Evolutionary conservation across 768 basidiomycete species (phyloP), one percentile per base, ranked within the genome.

Genomic region (Trametes coccinea): DNA sequence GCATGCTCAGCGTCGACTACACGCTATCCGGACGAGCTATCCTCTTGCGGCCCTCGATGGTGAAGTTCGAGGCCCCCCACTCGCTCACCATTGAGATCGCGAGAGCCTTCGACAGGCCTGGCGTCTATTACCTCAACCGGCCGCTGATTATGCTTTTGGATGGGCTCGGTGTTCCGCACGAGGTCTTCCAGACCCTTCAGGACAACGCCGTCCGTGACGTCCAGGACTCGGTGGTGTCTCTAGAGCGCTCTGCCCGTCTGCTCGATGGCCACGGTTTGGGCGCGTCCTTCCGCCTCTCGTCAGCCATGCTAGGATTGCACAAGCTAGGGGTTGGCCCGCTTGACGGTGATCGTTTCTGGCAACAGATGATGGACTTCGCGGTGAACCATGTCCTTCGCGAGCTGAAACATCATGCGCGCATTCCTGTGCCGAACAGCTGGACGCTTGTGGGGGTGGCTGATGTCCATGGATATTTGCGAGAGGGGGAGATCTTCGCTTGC

Each of bases 381-480:
- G 75, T 82, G 31, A 78, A 88, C 63, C 88, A 90, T 59, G 75
- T 87, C n/a, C 77, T 90, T 6, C 81, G 89, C 40, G 77, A 82
- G 49, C 75, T 90, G 17, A 90, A 90, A 62, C 81, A 84, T 57
- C 71, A 71, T 46, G 87, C 88, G 0, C 80, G 88, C 4, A 90
- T 92, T 41, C 87, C 87, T 11, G 76, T 92, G 13, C 83, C 82
- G 1, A 75, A 76, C 4, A 84, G 80, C 2, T 87, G 82, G 77
- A 90, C 87, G 0, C 71, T 92, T 1, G 89, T 90, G 4, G 89
- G 89, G 0, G 82, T 90, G 6, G 87, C 87, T 0, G 89, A 92
- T 68, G 77, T 85, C 1, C 84, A 86, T 61, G 69, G 72, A 1
- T 82, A 77, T 59, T 77, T 90, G 4, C 34, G 76, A 37, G 80